A percentile compares a stretch with the other conserved stretches of the same genome.
These are phyloP conservation scores for Vigna radiata DNA, from an alignment of 306 rosid species.

Conservation along the genomic window DNA sequence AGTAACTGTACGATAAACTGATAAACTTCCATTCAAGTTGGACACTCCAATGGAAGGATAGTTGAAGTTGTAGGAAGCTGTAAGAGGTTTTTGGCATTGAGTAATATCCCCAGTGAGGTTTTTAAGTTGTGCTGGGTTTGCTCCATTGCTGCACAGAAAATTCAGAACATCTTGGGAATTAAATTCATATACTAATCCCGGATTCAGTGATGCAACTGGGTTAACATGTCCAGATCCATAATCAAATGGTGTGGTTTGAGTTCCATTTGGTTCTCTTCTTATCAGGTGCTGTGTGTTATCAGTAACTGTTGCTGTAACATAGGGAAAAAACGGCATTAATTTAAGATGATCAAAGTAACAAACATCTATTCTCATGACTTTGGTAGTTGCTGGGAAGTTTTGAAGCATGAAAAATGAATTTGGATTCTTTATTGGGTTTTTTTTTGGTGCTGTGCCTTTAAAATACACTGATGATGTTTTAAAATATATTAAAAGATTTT, in stretches of 20 bases:
- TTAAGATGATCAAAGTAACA: slow-evolving; percentile 8
- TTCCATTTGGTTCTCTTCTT: slow-evolving; percentile 75
- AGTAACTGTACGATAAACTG: slow-evolving; percentile 64
- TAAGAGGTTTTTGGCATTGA: slow-evolving; percentile 54
- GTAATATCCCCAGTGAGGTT: slow-evolving; percentile 57
- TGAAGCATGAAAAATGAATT: neutral
- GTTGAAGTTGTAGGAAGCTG: slow-evolving; percentile 66
- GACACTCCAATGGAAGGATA: slow-evolving; percentile 80
- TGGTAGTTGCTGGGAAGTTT: neutral
- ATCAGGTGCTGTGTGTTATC: slow-evolving; percentile 55
- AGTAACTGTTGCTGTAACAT: slow-evolving; percentile 55
- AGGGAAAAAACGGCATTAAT: slow-evolving; percentile 14
- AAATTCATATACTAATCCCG: slow-evolving; percentile 66
- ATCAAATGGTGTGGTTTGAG: slow-evolving; percentile 65
- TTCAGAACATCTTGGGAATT: slow-evolving; percentile 61
- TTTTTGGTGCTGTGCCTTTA: too few species aligned
- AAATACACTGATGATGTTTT: too few species aligned
- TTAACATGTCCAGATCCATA: slow-evolving; percentile 70
- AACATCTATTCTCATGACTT: slow-evolving; percentile 18
- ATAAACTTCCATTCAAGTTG: slow-evolving; percentile 68
- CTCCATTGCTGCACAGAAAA: slow-evolving; percentile 69
- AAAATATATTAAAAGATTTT: too few species aligned
- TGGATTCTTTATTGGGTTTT: too few species aligned
- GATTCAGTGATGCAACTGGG: slow-evolving; percentile 64
- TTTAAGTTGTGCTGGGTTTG: slow-evolving; percentile 62